Evolutionary conservation across 2,329 filamentous ascomycete genomes (phyloP), one percentile per base, ranked within the genome.

Genomic region (Diaporthe sp.): DNA sequence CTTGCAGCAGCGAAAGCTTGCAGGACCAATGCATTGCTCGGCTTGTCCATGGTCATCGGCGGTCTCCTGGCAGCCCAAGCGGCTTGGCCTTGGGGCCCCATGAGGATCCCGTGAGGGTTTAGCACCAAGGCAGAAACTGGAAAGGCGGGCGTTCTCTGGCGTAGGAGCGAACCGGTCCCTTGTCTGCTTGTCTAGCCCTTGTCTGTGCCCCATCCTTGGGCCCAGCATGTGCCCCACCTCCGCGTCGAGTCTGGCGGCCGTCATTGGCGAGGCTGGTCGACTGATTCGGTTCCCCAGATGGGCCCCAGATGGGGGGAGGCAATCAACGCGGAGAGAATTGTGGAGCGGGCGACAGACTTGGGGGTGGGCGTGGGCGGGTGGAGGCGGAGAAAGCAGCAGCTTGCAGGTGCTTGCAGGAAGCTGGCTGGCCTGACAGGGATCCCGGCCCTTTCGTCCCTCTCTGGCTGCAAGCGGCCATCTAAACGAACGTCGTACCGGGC

Each of bases 251-350:
- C 19, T 15, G 64, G 64, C 33, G 64, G 47, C 64, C 33, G 64
- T 47, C 64, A 68, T 68, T 68, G 64, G 64, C 47, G 47, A 40
- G 33, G n/a, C n/a, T 30, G 47, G 47, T 10, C 15, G 30, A 68
- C 64, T 68, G 64, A 54, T 68, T 68, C 64, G 64, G 33, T 68
- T 68, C 64, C 64, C 64, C 58, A 61, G 58, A 61, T 61, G 58
- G 58, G 50, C 2, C 30, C 25, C 42, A 33, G 40, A 30, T 35
- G 40, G 42, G 42, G 60, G 64, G 47, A 22, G 64, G 64, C 64
- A 68, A 28, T 68, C 47, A 68, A 68, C 33, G 64, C 64, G 64
- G 64, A 68, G 64, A 25, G n/a, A 25, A 50, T 15, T 45, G 64
- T 68, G 64, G 64, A 40, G 45, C 19, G 22, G 28, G 28, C 25